phyloP scores from a whole-genome alignment of 2,329 filamentous ascomycete species.

The Penicillium carneum region DNA sequence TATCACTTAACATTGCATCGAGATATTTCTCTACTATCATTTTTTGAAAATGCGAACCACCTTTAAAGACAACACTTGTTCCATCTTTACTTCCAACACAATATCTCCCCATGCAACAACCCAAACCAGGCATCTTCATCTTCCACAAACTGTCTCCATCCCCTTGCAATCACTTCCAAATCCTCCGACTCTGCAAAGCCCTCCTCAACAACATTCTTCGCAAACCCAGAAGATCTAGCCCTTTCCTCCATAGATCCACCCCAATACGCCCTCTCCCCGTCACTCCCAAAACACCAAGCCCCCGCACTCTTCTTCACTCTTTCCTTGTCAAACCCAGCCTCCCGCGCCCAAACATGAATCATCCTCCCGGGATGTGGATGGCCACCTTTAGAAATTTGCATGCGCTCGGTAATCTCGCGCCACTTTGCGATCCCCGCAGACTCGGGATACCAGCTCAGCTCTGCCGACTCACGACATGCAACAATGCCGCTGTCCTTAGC shows the following conservation, averaged over 20 bases:
- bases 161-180: slow-evolving; percentile 43
- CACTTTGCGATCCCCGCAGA: slow-evolving; percentile 38
- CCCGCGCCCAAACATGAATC: slow-evolving; percentile 47
- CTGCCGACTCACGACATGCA: slow-evolving; percentile 55
- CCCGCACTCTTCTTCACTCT: slow-evolving; percentile 42
- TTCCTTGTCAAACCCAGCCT: slow-evolving; percentile 43
- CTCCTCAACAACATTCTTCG: slow-evolving; percentile 39
- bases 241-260: slow-evolving; percentile 47
- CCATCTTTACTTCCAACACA: slow-evolving; percentile 43
- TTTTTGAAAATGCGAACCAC: no score
- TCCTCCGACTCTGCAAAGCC: slow-evolving; percentile 44
- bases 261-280: slow-evolving; percentile 46
- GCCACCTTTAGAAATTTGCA: slow-evolving; percentile 37
- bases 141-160: slow-evolving; percentile 46
- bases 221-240: slow-evolving; percentile 39
- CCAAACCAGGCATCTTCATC: slow-evolving; percentile 50
- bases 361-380: slow-evolving; percentile 39
- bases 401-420: slow-evolving; percentile 31
- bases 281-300: slow-evolving; percentile 47
- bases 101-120: slow-evolving; percentile 48
- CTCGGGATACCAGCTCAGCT: slow-evolving; percentile 45
- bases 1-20: background rate
- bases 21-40: background rate
- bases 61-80: background rate
- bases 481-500: slow-evolving; percentile 62